These are phyloP conservation scores for Annulohypoxylon stygium DNA, from an alignment of 495 filamentous ascomycete genomes.

Conservation along the genomic window DNA sequence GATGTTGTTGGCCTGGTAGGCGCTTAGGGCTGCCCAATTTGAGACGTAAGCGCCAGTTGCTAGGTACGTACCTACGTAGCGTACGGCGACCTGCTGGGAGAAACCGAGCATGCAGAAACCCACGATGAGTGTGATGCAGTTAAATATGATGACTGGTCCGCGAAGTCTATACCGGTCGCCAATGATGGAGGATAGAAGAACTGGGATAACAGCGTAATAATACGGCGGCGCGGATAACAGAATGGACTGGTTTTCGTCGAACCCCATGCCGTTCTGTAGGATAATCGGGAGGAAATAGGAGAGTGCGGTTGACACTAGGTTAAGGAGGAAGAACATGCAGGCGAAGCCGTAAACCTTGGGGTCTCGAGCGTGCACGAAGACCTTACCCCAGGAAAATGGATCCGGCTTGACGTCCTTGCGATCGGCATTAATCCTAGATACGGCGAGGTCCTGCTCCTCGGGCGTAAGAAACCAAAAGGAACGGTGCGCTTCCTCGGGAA, in stretches of 20 bases:
- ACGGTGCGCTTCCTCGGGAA: constrained; percentile 74
- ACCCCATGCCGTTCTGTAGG: constrained; percentile 77
- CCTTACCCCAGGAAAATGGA: constrained; percentile 69
- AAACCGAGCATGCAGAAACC: constrained; percentile 84
- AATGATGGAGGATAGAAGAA: constrained; percentile 75
- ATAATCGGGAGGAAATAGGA: constrained; percentile 82
- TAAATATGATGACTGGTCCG: constrained; percentile 79
- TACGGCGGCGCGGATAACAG: constrained; percentile 82
- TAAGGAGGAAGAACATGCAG: constrained; percentile 78
- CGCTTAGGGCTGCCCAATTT: constrained; percentile 83
- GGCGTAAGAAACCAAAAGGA: constrained; percentile 74
- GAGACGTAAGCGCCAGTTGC: constrained; percentile 83
- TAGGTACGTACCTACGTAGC: constrained; percentile 80
- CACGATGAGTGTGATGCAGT: constrained; percentile 75
- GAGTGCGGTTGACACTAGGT: constrained; percentile 75
- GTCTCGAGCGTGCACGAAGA: constrained; percentile 73
- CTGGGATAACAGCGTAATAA: constrained; percentile 79
- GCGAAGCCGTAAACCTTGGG: constrained; percentile 80
- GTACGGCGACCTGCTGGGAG: constrained; percentile 72
- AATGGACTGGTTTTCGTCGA: constrained; percentile 73
- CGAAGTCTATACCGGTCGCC: constrained; percentile 75
- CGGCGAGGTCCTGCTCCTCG: constrained; percentile 68
- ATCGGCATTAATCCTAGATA: constrained; percentile 71
- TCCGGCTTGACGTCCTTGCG: constrained; percentile 74
- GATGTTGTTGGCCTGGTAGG: constrained; percentile 80